phyloP scores from a whole-genome alignment of 192 early-diverging fungal genomes.

The Coemansia aciculifera region DNA sequence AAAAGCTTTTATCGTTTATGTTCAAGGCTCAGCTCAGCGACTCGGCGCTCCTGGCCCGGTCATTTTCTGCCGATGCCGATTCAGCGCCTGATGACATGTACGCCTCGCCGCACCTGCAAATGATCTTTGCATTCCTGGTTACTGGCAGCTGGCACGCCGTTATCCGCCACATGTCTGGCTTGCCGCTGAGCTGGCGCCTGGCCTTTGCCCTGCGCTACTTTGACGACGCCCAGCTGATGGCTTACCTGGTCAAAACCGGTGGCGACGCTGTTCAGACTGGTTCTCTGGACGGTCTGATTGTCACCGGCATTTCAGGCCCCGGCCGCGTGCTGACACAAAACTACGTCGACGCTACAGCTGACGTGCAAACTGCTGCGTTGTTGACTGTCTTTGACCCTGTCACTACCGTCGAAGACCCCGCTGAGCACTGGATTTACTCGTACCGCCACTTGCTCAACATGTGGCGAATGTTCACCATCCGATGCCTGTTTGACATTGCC shows the following conservation, averaged over 20 bases:
- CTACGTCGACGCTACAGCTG: constrained; percentile 83
- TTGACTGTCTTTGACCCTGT: constrained; percentile 59
- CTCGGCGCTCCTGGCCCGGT: constrained; percentile 62
- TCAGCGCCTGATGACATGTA: constrained; percentile 42
- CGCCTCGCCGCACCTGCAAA: constrained; percentile 70
- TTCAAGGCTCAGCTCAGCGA: constrained; percentile 37
- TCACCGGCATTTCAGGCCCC: constrained; percentile 74
- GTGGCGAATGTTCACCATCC: constrained; percentile 82
- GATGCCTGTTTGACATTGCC: constrained; percentile 90
- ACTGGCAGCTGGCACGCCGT: constrained; percentile 81
- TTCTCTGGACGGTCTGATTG: constrained; percentile 75
- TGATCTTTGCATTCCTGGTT: constrained; percentile 86
- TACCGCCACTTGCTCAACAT: constrained; percentile 86
- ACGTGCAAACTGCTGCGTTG: constrained; percentile 87
- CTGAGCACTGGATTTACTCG: constrained; percentile 57
- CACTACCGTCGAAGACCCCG: constrained; percentile 21
- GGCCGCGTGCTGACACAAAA: constrained; percentile 75
- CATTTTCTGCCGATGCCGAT: constrained; percentile 3
- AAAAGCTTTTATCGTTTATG: constrained; percentile 80
- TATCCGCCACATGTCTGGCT: constrained; percentile 62
- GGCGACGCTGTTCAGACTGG: constrained; percentile 62
- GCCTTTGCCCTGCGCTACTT: constrained; percentile 85
- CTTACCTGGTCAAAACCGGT: constrained; percentile 59
- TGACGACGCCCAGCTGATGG: constrained; percentile 71
- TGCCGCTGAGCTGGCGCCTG: constrained; percentile 77